A percentile compares a stretch with the other conserved stretches of the same genome.
Conservation (phyloP, 2,329 filamentous ascomycete genomes). For the Amesomyces nigricolor region DNA sequence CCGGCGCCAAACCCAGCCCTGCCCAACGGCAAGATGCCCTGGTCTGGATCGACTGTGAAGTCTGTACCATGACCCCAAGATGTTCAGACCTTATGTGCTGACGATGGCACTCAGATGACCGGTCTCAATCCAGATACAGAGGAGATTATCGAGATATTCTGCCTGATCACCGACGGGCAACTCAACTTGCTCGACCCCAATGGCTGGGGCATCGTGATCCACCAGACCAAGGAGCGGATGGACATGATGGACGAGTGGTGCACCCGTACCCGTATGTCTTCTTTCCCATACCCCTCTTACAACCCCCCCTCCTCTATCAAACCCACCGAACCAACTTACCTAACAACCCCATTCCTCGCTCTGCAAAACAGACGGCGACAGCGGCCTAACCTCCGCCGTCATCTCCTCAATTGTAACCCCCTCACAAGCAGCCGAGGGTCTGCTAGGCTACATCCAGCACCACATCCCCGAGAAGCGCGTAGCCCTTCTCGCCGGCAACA, state of each 20-base stretch:
- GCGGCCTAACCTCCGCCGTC: constrained; percentile 75
- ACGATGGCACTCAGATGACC: constrained; percentile 65
- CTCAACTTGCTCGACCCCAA: constrained; percentile 68
- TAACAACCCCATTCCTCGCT: too few relatives aligned
- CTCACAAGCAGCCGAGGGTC: constrained; percentile 61
- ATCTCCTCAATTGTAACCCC: constrained; percentile 67
- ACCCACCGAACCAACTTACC: background rate
- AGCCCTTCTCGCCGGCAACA: constrained; percentile 83
- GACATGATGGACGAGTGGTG: constrained; percentile 88
- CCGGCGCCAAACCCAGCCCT: background rate
- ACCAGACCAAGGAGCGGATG: constrained; percentile 64
- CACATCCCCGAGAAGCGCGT: constrained; percentile 60
- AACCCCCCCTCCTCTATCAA: background rate
- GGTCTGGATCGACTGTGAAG: constrained; percentile 77
- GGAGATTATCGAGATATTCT: constrained; percentile 85
- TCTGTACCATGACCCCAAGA: constrained; percentile 22
- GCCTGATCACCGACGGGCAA: constrained; percentile 78
- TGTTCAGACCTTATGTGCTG: background rate
- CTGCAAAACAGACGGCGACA: constrained; percentile 49
- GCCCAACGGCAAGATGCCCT: constrained; percentile 49
- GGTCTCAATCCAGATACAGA: constrained; percentile 73
- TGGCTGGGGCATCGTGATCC: constrained; percentile 76
- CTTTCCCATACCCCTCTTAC: too few relatives aligned
- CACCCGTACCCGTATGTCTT: constrained; percentile 52
- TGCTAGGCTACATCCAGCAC: constrained; percentile 72